Base-by-base conservation (phyloP, 257 asterid genomes). In the Gentiana dahurica region DNA sequence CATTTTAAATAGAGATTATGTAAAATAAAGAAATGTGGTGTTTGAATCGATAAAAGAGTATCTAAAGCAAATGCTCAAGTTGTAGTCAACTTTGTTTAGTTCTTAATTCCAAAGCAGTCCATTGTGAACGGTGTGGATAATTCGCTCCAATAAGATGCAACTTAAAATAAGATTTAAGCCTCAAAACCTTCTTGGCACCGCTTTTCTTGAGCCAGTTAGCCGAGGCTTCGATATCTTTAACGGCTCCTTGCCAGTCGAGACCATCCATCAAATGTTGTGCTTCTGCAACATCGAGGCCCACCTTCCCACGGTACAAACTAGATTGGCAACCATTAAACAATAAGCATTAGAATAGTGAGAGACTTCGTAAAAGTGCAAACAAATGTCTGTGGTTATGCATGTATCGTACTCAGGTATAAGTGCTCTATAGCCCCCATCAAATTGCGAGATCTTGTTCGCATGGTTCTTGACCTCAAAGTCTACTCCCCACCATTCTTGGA, bases 401-500 rank as follows among this genome's bases (percentile, higher is more conserved):
- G 32, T 38, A 36, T 75, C 94, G 76, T 83, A 91, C 98, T 92
- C 99, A 0, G 99, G 97, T 63, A 92, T 92, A 55, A 92, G 80
- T 43, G 97, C 82, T 71, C 81, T 92, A 55, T 81, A 92, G 62
- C 97, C 99, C 4, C 73, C 63, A 65, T 75, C 89, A 57, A 92
- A 83, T 71, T 83, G 88, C 51, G 95, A 74, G 63, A 92, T 88
- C 61, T 80, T 92, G 73, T 75, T 70, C n/a, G 99, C 99, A 34
- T 92, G 97, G 81, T 92, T 92, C 77, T 88, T 92, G 53, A 92
- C 78, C 86, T 92, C 97, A 68, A 71, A 92, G 72, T 92, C 98
- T 51, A 92, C 91, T 58, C 97, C 98, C 95, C 97, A 92, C 98
- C 97, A 92, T 68, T 92, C 98, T 55, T 92, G 98, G 60, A 92